Conservation (phyloP, 2,329 filamentous ascomycete genomes). For the Fusarium palustre region DNA sequence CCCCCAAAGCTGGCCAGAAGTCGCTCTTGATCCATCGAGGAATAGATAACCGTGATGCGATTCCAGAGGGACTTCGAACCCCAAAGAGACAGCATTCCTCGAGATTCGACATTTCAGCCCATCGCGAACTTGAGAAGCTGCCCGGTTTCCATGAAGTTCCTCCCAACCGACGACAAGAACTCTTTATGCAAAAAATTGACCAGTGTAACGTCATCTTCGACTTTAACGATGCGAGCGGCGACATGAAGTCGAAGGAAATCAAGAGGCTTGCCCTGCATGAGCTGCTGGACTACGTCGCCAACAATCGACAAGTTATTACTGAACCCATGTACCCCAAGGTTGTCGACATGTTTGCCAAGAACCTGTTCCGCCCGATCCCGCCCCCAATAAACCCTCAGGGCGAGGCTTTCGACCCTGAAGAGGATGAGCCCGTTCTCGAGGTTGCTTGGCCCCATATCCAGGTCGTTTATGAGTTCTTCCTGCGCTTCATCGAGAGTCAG, state of each 20-base stretch:
- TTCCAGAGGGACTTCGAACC: constrained; percentile 93
- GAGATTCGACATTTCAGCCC: constrained; percentile 96
- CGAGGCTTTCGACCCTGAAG: constrained; percentile 97
- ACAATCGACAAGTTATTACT: constrained; percentile 97
- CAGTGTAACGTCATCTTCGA: constrained; percentile 99
- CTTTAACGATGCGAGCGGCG: constrained; percentile 96
- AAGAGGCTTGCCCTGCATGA: constrained; percentile 96
- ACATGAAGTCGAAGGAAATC: constrained; percentile 99
- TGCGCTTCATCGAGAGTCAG: constrained; percentile 98
- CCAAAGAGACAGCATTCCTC: constrained; percentile 98
- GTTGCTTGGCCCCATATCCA: constrained; percentile 99
- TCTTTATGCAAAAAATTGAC: constrained; percentile 99
- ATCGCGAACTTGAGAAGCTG: constrained; percentile 95
- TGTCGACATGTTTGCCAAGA: constrained; percentile 99
- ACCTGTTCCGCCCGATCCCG: constrained; percentile 95
- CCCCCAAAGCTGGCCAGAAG: constrained; percentile 91
- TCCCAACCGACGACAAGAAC: constrained; percentile 91
- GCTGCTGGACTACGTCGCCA: constrained; percentile 96
- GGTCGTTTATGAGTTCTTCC: constrained; percentile 99
- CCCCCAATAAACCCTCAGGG: constrained; percentile 98
- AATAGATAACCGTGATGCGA: constrained; percentile 89
- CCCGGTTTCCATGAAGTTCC: constrained; percentile 98
- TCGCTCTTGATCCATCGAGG: constrained; percentile 84
- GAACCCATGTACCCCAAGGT: constrained; percentile 99
- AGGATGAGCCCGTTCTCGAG: constrained; percentile 97